Conservation (phyloP, 192 early-diverging fungal species). For the Entrophospora sp. region DNA sequence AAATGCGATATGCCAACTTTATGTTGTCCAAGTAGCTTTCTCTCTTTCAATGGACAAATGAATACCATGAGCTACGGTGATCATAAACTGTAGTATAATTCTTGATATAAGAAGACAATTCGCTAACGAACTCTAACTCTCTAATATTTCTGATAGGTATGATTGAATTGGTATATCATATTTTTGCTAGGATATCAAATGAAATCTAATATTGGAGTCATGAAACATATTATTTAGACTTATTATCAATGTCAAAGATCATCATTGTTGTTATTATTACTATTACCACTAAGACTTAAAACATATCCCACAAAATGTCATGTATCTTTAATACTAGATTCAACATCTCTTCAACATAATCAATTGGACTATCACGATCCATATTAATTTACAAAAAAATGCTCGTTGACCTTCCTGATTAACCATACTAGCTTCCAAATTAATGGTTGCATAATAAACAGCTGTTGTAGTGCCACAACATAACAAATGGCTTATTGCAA, state of each 20-base stretch:
- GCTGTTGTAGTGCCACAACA: slow-evolving; percentile 84
- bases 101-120: slow-evolving; percentile 59
- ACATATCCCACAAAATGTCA: slow-evolving; percentile 54
- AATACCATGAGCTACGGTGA: slow-evolving; percentile 84
- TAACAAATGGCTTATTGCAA: slow-evolving; percentile 59
- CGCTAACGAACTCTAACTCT: slow-evolving; percentile 67
- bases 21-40: slow-evolving; percentile 49
- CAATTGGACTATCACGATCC: slow-evolving; percentile 78
- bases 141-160: slow-evolving; percentile 76
- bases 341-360: slow-evolving; percentile 69
- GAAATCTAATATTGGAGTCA: slow-evolving; percentile 66
- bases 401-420: slow-evolving; percentile 80
- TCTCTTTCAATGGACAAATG: slow-evolving; percentile 72
- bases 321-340: slow-evolving; percentile 58
- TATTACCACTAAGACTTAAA: slow-evolving; percentile 24
- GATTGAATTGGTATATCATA: slow-evolving; percentile 81
- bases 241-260: slow-evolving; percentile 20
- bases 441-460: slow-evolving; percentile 88
- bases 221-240: slow-evolving; percentile 21
- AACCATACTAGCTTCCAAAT: slow-evolving; percentile 65
- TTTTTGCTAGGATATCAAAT: slow-evolving; percentile 62
- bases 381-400: slow-evolving; percentile 95
- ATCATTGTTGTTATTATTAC: no score
- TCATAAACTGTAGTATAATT: slow-evolving; percentile 78
- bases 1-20: slow-evolving; percentile 74